Conservation (phyloP, 495 filamentous ascomycete species). For the Geopyxis carbonaria region DNA sequence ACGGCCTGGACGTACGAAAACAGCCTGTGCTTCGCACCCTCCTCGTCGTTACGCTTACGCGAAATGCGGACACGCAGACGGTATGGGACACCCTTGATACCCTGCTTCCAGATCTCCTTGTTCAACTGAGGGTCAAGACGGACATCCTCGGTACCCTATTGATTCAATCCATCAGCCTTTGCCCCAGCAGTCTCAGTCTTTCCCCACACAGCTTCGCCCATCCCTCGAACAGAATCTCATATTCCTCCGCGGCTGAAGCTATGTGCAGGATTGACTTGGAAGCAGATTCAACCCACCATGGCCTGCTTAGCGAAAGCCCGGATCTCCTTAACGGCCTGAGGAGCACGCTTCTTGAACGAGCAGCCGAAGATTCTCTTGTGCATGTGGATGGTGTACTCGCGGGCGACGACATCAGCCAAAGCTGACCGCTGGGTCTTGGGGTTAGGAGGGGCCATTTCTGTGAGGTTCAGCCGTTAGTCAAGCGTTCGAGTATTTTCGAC, state of each 20-base stretch:
- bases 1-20: conserved; percentile 99
- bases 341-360: conserved; percentile 98
- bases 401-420: conserved; percentile 92
- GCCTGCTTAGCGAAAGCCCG: conserved; percentile 73
- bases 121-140: conserved; percentile 94
- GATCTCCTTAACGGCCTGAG: conserved; percentile 98
- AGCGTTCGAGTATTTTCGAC: conserved; percentile 3
- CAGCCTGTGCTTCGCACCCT: conserved; percentile 93
- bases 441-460: conserved; percentile 57
- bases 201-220: conserved; percentile 1
- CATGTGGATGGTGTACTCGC: conserved; percentile 99
- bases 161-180: conserved; percentile 20
- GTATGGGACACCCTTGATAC: conserved; percentile 95
- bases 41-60: conserved; percentile 99
- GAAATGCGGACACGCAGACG: conserved; percentile 93
- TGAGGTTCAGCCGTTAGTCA: conserved; percentile 3
- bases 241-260: no score
- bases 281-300: conserved; percentile 54
- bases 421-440: conserved; percentile 70
- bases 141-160: conserved; percentile 88
- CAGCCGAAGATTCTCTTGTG: conserved; percentile 98
- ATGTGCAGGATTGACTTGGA: background rate
- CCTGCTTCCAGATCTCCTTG: conserved; percentile 99
- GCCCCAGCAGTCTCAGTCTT: background rate
- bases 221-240: no score